Percentiles rank a stretch among this genome's conserved stretches.
Conservation (phyloP, 192 early-diverging fungal species). For the Rhizoclosmatium globosum region DNA sequence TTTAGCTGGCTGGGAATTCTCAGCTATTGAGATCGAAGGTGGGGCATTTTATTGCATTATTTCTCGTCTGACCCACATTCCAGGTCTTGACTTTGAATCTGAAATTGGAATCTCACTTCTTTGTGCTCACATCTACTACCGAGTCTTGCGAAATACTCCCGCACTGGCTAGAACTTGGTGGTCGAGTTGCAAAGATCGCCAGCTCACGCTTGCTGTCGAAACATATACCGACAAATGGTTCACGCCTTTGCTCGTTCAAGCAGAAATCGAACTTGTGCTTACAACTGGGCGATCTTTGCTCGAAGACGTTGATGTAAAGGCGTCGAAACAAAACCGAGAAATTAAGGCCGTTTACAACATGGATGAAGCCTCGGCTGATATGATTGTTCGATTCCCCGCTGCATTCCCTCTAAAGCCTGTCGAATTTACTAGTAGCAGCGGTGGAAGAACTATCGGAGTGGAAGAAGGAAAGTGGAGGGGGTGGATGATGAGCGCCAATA, state of each 20-base stretch:
- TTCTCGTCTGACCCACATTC: neutral
- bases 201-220: constrained; percentile 77
- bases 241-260: constrained; percentile 64
- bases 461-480: constrained; percentile 69
- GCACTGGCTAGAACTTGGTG: constrained; percentile 82
- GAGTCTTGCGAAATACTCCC: constrained; percentile 66
- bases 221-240: constrained; percentile 79
- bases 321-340: constrained; percentile 69
- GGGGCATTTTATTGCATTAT: constrained; percentile 1
- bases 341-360: constrained; percentile 75
- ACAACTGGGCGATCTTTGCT: constrained; percentile 53
- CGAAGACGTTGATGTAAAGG: constrained; percentile 72
- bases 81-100: constrained; percentile 51
- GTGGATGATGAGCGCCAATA: constrained; percentile 71
- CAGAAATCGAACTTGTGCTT: constrained; percentile 67
- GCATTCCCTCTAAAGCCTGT: constrained; percentile 78
- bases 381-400: constrained; percentile 72
- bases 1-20: constrained; percentile 72
- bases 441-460: constrained; percentile 72
- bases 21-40: constrained; percentile 68
- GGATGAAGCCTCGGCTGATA: constrained; percentile 82
- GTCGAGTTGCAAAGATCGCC: constrained; percentile 80
- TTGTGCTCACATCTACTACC: constrained; percentile 76
- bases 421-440: constrained; percentile 65
- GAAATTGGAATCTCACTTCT: constrained; percentile 71